Evolutionary conservation across 2,329 filamentous ascomycete species (phyloP).

Genomic region (Magnaporthales sp.): DNA sequence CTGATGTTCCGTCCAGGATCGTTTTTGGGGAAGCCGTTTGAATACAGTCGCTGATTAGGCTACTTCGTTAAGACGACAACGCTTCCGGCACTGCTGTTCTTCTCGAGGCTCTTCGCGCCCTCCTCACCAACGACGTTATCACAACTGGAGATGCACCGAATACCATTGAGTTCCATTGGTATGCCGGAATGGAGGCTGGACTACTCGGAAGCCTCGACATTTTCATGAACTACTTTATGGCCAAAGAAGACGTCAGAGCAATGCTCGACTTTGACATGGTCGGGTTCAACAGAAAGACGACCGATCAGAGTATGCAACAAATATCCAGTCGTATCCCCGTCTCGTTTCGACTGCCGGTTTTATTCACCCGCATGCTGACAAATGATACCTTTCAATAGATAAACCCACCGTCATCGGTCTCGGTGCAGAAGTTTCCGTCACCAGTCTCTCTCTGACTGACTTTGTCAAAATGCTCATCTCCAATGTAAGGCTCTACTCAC

Average conservation of each 20-base stretch:
- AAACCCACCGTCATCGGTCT: neutral
- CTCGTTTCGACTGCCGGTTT: neutral
- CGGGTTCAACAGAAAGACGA: constrained; percentile 44
- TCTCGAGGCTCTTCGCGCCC: constrained; percentile 75
- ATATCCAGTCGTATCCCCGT: neutral
- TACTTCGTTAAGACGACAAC: constrained; percentile 62
- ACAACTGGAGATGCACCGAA: constrained; percentile 65
- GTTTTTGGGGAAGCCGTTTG: constrained; percentile 49
- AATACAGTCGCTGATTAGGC: constrained; percentile 42
- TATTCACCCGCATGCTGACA: neutral
- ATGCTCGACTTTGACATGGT: constrained; percentile 99
- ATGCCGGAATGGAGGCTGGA: constrained; percentile 82
- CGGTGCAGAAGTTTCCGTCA: constrained; percentile 73
- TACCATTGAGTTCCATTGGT: constrained; percentile 95
- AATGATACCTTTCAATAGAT: neutral
- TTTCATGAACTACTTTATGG: constrained; percentile 70
- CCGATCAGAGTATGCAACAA: neutral
- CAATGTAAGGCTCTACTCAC: neutral
- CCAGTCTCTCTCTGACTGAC: constrained; percentile 87
- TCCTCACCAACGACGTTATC: constrained; percentile 66
- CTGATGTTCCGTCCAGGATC: neutral
- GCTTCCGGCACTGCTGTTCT: constrained; percentile 91
- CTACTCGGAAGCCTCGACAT: constrained; percentile 83
- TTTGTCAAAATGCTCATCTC: constrained; percentile 54
- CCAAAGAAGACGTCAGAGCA: constrained; percentile 70